Base-by-base conservation (phyloP, 306 rosid species). In the Echinosophora koreensis region DNA sequence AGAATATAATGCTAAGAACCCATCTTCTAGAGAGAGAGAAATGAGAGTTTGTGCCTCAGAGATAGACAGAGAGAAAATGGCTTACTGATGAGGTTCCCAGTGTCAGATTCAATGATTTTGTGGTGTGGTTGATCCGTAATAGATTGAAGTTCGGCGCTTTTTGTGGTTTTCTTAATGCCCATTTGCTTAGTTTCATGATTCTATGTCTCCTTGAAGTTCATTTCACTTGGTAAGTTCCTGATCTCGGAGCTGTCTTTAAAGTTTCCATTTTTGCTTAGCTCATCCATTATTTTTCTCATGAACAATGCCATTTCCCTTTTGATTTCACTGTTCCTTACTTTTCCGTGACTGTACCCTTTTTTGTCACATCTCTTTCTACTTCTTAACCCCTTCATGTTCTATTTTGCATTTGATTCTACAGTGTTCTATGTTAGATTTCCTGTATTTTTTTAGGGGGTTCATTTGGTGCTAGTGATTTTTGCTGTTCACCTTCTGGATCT, bases 61-160 rank as follows among this genome's bases (percentile, higher is more conserved):
- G 79, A 56, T 16, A 44, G 81, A 80, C n/a, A n/a, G 71, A 68
- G 78, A 68, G 63, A 66, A 52, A 86, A 85, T 92, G 95, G 90
- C 88, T 86, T 71, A 77, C 86, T 58, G 66, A 55, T 76, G 80
- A 72, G 57, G 85, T 37, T 76, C 79, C 79, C 88, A 51, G 85
- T 76, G 37, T 84, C 37, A 60, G 75, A 41, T 87, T 78, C 68
- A 66, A 14, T 85, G 58, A 80, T 82, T 71, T 62, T 30, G 75
- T 32, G 52, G 27, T 52, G 52, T 78, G 57, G 71, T 64, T 86
- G 90, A 84, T 88, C 69, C 79, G 49, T 37, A 17, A 62, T 28
- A 69, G 75, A 37, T 37, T 76, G 22, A 73, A 74, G 69, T 67
- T 52, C 41, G 41, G 5, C 6, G 62, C 62, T 76, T 86, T 81